Base-by-base conservation (phyloP, 2,329 filamentous ascomycete species). In the Scedosporium apiospermum region DNA sequence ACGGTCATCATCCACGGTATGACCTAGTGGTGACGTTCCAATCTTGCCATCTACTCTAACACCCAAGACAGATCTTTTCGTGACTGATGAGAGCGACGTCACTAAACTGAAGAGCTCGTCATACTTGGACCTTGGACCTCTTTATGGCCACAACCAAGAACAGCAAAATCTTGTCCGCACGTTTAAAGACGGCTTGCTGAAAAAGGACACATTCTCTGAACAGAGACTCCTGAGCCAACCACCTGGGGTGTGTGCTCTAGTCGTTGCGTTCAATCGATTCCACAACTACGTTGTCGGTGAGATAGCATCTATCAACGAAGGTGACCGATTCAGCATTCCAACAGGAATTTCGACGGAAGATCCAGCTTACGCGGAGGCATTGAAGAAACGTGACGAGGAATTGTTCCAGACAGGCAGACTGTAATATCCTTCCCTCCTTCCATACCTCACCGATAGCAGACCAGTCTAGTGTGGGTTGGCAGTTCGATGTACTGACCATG, bases 201-300 rank as follows among this genome's bases (percentile, higher is more conserved):
- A 78, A 63, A 80, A 85, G 0, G 88, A 91, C 67, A 78, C 78
- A 4, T 90, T 87, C 66, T 81, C 85, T 1, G 86, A 89, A 67
- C 83, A 86, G 68, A 78, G 88, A 58, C 73, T 89, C 0, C 72
- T 85, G 12, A 82, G 83, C 2, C 84, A 88, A 66, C 88, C 88
- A 0, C 85, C 88, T 0, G 86, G 87, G 4, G 86, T 87, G n/a
- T 79, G 83, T 51, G 84, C 88, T 1, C 70, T 90, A n/a, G 72
- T 90, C 2, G 82, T 90, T 68, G 88, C 89, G 85, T 86, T 89
- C 72, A 87, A 86, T 67, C 79, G 84, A 4, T 93, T 92, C 73
- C 91, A 96, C 74, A 96, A 96, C 73, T 83, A 92, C 65, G 84
- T 89, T 0, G 90, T 88, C 2, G 82, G 85, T 62, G 86, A 93